These are phyloP conservation scores for Globisporangium recalcitrans DNA, from an alignment of 352 stramenopile species.

Conservation along the genomic window DNA sequence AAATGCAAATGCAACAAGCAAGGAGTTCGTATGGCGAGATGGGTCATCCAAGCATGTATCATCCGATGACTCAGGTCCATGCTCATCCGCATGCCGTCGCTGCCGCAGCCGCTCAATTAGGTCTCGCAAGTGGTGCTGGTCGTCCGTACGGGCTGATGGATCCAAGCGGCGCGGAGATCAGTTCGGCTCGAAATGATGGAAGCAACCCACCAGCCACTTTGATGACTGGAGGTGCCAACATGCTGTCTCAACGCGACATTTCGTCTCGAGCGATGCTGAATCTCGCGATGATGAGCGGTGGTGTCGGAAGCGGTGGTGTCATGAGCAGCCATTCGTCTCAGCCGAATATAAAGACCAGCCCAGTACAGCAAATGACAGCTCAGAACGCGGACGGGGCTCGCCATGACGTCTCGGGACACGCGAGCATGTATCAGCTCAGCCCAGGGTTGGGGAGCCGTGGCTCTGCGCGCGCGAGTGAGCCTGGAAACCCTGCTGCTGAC, in stretches of 20 bases:
- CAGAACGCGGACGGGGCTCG: slow-evolving; percentile 7
- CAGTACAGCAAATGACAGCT: slow-evolving; percentile 7
- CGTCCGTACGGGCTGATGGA: slow-evolving; percentile 28
- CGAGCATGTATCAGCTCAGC: slow-evolving; percentile 16
- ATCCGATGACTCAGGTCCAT: slow-evolving; percentile 43
- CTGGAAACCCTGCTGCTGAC: neutral
- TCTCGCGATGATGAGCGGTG: slow-evolving; percentile 44
- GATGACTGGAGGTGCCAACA: slow-evolving; percentile 16
- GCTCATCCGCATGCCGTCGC: slow-evolving; percentile 23
- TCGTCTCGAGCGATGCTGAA: slow-evolving; percentile 54
- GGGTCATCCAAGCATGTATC: slow-evolving; percentile 44
- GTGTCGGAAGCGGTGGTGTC: slow-evolving; percentile 11
- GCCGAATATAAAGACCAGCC: slow-evolving; percentile 16
- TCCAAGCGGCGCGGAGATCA: slow-evolving; percentile 9
- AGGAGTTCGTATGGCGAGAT: slow-evolving; percentile 40
- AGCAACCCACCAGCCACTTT: slow-evolving; percentile 1
- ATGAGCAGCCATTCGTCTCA: slow-evolving; percentile 14
- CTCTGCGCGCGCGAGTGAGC: neutral
- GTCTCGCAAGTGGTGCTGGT: slow-evolving; percentile 19
- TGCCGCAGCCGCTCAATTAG: slow-evolving; percentile 20
- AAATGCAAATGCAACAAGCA: slow-evolving; percentile 44
- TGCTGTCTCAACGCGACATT: slow-evolving; percentile 34
- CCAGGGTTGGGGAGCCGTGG: slow-evolving; percentile 1
- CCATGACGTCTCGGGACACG: neutral
- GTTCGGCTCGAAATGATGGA: slow-evolving; percentile 5